Percentiles rank a stretch among this genome's conserved stretches.
Conservation (phyloP, 23 red algal genomes). For the Cyanidioschyzon merolae region DNA sequence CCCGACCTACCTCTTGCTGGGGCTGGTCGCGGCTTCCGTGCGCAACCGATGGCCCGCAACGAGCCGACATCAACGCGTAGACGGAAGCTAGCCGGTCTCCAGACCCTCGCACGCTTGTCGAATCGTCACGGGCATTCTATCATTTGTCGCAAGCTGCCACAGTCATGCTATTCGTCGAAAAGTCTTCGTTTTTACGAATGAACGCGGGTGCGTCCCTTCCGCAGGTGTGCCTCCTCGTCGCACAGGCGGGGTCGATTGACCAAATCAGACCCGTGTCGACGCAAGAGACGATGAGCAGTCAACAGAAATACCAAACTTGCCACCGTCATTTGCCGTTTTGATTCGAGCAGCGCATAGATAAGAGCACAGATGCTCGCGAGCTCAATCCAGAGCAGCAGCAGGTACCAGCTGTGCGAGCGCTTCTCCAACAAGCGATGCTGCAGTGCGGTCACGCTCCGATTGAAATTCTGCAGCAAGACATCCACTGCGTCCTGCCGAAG, state of each 20-base stretch:
- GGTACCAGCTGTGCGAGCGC: not conserved
- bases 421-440: not conserved
- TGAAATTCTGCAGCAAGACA: constrained; percentile 39
- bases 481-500: constrained; percentile 74
- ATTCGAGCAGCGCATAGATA: not conserved
- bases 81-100: too few species aligned
- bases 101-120: too few species aligned
- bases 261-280: not conserved
- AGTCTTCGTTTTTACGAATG: too few species aligned
- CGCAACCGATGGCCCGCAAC: too few species aligned
- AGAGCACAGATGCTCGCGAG: not conserved
- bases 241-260: not conserved
- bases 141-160: too few species aligned
- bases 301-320: not conserved
- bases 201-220: too few species aligned
- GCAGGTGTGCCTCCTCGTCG: too few species aligned
- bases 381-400: not conserved
- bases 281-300: not conserved
- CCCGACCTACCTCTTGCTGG: too few species aligned
- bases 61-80: too few species aligned
- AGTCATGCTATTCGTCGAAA: too few species aligned
- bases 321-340: not conserved
- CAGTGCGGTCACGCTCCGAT: not conserved
- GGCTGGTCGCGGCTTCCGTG: too few species aligned
- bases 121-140: too few species aligned